Conservation (phyloP, 257 asterid species). For the Solanum dulcamara region DNA sequence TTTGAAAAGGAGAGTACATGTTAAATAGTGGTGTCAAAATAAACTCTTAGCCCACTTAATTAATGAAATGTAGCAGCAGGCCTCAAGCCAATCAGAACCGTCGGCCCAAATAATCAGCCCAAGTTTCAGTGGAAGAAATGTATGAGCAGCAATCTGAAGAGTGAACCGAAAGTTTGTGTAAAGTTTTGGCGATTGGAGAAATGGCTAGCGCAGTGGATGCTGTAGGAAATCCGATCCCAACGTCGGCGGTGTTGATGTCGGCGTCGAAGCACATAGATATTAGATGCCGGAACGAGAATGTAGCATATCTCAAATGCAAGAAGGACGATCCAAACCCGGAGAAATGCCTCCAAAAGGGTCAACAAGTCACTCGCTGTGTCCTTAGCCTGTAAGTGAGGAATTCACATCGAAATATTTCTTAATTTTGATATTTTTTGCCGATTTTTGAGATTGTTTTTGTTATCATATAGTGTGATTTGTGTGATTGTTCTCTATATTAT, state of each 20-base stretch:
- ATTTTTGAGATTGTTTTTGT: neutral
- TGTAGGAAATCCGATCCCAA: constrained; percentile 38
- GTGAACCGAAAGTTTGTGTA: neutral
- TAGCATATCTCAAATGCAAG: constrained; percentile 61
- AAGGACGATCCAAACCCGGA: constrained; percentile 69
- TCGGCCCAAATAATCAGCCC: neutral
- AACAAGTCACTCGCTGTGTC: constrained; percentile 63
- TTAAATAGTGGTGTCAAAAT: no score
- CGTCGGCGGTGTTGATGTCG: constrained; percentile 55
- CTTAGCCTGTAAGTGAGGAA: constrained; percentile 39
- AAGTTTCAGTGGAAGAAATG: neutral
- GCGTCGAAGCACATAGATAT: constrained; percentile 56
- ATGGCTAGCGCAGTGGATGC: constrained; percentile 24
- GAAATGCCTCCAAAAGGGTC: constrained; percentile 65
- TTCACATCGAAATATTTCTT: neutral
- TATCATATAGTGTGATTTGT: neutral
- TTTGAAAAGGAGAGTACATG: no score
- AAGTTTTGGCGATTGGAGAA: constrained; percentile 5
- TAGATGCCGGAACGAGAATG: constrained; percentile 47
- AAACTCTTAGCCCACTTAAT: no score
- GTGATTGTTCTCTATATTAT: neutral
- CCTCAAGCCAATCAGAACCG: neutral
- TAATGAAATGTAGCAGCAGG: no score
- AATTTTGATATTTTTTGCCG: neutral
- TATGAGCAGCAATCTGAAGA: neutral